Percentiles rank a stretch among this genome's conserved stretches.
phyloP scores from a whole-genome alignment of 2,329 filamentous ascomycete species.

The Metarhizium anisopliae region DNA sequence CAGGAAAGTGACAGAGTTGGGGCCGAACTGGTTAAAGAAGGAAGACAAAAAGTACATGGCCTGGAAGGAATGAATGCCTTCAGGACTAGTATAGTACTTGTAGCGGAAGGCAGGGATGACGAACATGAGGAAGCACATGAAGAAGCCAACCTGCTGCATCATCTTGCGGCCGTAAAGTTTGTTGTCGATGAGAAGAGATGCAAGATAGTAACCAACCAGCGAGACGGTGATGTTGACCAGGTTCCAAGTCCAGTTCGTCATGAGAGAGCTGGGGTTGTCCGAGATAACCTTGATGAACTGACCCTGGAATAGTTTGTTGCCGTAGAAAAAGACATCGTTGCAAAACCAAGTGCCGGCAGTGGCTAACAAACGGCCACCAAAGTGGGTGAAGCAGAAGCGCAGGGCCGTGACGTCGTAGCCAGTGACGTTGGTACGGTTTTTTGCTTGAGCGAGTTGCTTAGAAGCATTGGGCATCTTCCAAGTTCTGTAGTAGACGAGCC shows the following conservation, averaged over 20 bases:
- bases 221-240: constrained; percentile 83
- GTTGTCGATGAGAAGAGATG: constrained; percentile 85
- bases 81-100: constrained; percentile 65
- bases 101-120: constrained; percentile 84
- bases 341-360: constrained; percentile 88
- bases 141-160: constrained; percentile 93
- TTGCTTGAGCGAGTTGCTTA: constrained; percentile 71
- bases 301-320: constrained; percentile 94
- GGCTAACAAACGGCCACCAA: constrained; percentile 76
- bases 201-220: constrained; percentile 80
- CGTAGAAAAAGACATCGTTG: constrained; percentile 98
- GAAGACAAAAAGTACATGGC: constrained; percentile 97
- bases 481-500: constrained; percentile 92
- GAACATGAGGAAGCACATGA: constrained; percentile 90
- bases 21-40: constrained; percentile 98
- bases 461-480: constrained; percentile 89
- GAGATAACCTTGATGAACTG: constrained; percentile 83
- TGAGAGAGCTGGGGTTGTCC: constrained; percentile 58
- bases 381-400: constrained; percentile 68
- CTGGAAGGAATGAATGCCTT: constrained; percentile 81
- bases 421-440: constrained; percentile 79
- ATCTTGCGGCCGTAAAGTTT: constrained; percentile 92
- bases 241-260: constrained; percentile 88
- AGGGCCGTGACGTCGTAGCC: constrained; percentile 88
- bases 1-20: constrained; percentile 93